These are phyloP conservation scores for Pyrenophora teres DNA, from an alignment of 2,329 filamentous ascomycete species.

Conservation along the genomic window DNA sequence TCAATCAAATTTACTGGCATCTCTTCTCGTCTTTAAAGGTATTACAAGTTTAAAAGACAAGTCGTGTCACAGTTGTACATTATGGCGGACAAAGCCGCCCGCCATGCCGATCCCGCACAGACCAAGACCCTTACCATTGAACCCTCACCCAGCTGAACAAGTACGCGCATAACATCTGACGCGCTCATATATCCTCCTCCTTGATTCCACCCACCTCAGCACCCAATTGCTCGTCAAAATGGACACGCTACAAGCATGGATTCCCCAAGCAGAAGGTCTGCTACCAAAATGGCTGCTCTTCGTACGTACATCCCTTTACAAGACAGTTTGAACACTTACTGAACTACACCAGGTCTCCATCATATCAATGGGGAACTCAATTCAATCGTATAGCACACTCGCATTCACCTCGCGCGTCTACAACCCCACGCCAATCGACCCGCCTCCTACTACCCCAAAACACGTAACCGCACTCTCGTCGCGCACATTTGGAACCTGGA, in stretches of 20 bases:
- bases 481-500: slow-evolving; percentile 87
- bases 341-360: slow-evolving; percentile 68
- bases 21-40: background rate
- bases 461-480: slow-evolving; percentile 74
- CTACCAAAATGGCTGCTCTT: slow-evolving; percentile 70
- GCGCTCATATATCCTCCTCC: background rate
- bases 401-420: slow-evolving; percentile 88
- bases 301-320: slow-evolving; percentile 50
- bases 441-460: slow-evolving; percentile 46
- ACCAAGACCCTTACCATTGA: slow-evolving; percentile 1
- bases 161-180: background rate
- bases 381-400: slow-evolving; percentile 81
- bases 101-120: slow-evolving; percentile 3
- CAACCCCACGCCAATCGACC: slow-evolving; percentile 60
- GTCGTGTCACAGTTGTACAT: no score
- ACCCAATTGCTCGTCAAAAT: slow-evolving; percentile 23
- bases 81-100: background rate
- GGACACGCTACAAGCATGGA: slow-evolving; percentile 44
- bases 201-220: background rate
- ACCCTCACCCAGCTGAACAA: background rate
- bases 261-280: slow-evolving; percentile 56
- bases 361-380: slow-evolving; percentile 79
- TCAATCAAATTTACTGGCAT: background rate
- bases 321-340: background rate
- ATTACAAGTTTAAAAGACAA: background rate